phyloP scores from a whole-genome alignment of 371 early-diverging fungal species.

The Blakeslea trispora region DNA sequence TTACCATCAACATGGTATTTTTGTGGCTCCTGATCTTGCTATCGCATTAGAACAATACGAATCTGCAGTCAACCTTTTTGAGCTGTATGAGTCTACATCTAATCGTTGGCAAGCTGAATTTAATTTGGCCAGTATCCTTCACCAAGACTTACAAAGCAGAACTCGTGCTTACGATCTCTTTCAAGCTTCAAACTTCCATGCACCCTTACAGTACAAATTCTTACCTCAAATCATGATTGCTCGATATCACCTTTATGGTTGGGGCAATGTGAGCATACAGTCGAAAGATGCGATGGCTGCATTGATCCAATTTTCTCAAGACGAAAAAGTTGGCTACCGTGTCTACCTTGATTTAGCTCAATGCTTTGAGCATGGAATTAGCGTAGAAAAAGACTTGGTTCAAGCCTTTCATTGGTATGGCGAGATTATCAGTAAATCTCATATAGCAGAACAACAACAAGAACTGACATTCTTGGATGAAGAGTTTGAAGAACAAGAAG shows the following conservation, averaged over 20 bases:
- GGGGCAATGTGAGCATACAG: slow-evolving; percentile 30
- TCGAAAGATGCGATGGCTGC: slow-evolving; percentile 26
- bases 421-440: slow-evolving; percentile 46
- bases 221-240: slow-evolving; percentile 37
- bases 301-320: slow-evolving; percentile 33
- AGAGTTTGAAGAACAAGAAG: slow-evolving; percentile 33
- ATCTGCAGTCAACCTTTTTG: slow-evolving; percentile 28
- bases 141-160: slow-evolving; percentile 29
- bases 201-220: slow-evolving; percentile 21
- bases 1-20: slow-evolving; percentile 46
- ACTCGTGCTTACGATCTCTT: slow-evolving; percentile 30
- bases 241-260: slow-evolving; percentile 43
- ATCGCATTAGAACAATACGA: slow-evolving; percentile 38
- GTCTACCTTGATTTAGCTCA: slow-evolving; percentile 42
- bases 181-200: slow-evolving; percentile 30
- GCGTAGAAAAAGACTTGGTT: slow-evolving; percentile 64
- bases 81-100: slow-evolving; percentile 8
- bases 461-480: slow-evolving; percentile 38
- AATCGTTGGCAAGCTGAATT: slow-evolving; percentile 48
- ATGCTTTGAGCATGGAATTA: slow-evolving; percentile 87
- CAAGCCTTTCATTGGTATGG: slow-evolving; percentile 85
- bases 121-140: slow-evolving; percentile 41
- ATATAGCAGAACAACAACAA: slow-evolving; percentile 3
- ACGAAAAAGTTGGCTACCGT: slow-evolving; percentile 16
- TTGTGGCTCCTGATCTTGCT: slow-evolving; percentile 25